These are phyloP conservation scores for Globisporangium spinosum DNA, from an alignment of 352 stramenopile species.

Conservation along the genomic window DNA sequence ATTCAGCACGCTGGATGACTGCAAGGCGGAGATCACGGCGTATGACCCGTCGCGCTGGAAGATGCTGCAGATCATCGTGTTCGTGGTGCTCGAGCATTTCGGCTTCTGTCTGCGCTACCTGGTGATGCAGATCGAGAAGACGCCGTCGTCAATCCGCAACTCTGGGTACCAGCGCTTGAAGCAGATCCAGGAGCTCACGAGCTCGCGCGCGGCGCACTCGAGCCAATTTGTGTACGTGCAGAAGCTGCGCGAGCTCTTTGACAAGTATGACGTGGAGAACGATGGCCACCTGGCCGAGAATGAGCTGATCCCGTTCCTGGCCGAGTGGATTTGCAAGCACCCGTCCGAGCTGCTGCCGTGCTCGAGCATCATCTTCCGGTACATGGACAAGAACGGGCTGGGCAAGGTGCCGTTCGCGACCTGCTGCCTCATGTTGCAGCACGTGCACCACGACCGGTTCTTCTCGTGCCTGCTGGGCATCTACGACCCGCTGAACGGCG, in stretches of 20 bases:
- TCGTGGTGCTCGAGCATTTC: conserved; percentile 79
- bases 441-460: conserved; percentile 87
- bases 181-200: conserved; percentile 75
- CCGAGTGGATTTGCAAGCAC: conserved; percentile 84
- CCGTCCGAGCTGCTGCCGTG: conserved; percentile 73
- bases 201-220: conserved; percentile 42
- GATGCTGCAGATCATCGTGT: conserved; percentile 81
- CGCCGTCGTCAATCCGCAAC: conserved; percentile 62
- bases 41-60: conserved; percentile 45
- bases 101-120: conserved; percentile 82
- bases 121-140: conserved; percentile 78
- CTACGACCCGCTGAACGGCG: conserved; percentile 75
- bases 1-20: conserved; percentile 51
- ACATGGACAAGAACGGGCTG: conserved; percentile 86
- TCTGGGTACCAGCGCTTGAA: conserved; percentile 75
- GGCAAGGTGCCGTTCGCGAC: conserved; percentile 79
- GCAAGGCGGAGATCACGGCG: conserved; percentile 17
- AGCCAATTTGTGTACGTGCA: conserved; percentile 84
- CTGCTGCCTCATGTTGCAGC: conserved; percentile 84
- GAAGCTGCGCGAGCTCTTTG: conserved; percentile 73
- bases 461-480: conserved; percentile 81
- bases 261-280: conserved; percentile 67
- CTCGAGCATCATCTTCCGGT: conserved; percentile 80
- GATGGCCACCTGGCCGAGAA: conserved; percentile 64
- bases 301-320: conserved; percentile 69